Percentiles rank a stretch among this genome's conserved stretches.
Conservation (phyloP, 805 yeast species). For the Pichia deserticola region DNA sequence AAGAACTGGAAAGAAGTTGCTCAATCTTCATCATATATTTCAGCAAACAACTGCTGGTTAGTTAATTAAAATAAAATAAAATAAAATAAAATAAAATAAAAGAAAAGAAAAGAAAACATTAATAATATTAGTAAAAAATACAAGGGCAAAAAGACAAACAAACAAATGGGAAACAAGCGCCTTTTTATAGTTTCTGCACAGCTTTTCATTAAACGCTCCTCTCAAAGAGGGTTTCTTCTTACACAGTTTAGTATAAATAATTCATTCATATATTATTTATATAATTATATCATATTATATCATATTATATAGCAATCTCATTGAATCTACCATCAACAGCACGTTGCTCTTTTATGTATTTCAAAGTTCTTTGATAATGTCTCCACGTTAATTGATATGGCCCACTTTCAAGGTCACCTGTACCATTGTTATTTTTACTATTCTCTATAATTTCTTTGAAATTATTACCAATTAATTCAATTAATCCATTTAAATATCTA, state of each 20-base stretch:
- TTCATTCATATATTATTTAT: no score
- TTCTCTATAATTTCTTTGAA: conserved; percentile 27
- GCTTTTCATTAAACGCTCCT: neutral
- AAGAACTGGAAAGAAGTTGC: conserved; percentile 88
- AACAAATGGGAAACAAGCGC: neutral
- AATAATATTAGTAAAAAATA: neutral
- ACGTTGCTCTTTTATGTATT: conserved; percentile 61
- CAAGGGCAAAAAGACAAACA: neutral
- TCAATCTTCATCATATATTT: conserved; percentile 28
- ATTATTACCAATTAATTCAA: conserved; percentile 70
- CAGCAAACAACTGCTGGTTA: conserved; percentile 9
- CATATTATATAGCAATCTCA: conserved; percentile 5
- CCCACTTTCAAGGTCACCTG: conserved; percentile 8
- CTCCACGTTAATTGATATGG: conserved; percentile 33
- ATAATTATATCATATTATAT: no score
- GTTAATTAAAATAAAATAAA: no score
- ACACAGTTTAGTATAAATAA: no score
- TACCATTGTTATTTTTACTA: conserved; percentile 2
- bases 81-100: no score
- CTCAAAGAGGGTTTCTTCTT: conserved; percentile 7
- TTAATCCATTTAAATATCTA: conserved; percentile 75
- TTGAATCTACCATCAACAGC: conserved; percentile 60
- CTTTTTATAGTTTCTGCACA: neutral
- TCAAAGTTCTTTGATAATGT: conserved; percentile 67
- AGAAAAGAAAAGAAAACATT: no score